These are phyloP conservation scores for Pythium insidiosum DNA, from an alignment of 352 stramenopile genomes.

Conservation along the genomic window DNA sequence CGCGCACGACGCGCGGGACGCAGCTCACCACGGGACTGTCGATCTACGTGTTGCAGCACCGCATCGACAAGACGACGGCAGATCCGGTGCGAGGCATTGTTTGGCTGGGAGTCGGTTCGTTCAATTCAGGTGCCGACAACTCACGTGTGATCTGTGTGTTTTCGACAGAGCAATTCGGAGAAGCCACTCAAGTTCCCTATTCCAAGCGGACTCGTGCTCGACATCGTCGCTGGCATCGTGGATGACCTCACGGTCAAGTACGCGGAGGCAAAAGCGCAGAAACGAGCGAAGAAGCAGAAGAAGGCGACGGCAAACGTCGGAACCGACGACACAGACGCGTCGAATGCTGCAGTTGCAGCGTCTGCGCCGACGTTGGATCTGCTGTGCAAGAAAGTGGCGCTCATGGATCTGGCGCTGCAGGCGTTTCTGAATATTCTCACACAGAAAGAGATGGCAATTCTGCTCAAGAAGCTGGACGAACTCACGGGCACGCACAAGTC, in stretches of 20 bases:
- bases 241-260: conserved; percentile 73
- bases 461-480: conserved; percentile 65
- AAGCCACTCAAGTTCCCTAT: conserved; percentile 75
- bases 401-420: conserved; percentile 79
- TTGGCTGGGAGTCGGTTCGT: no score
- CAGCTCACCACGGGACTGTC: conserved; percentile 68
- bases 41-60: conserved; percentile 77
- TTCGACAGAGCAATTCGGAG: conserved; percentile 45
- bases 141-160: no score
- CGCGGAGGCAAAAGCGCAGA: no score
- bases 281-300: no score
- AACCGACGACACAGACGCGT: no score
- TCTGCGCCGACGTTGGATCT: conserved; percentile 49
- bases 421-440: conserved; percentile 71
- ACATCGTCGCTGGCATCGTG: conserved; percentile 75
- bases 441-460: conserved; percentile 53
- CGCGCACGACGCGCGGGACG: conserved; percentile 60
- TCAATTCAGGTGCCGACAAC: no score
- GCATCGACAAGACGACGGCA: conserved; percentile 70
- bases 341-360: no score
- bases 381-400: conserved; percentile 73
- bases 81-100: no score
- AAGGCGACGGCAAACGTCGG: conserved; percentile 19
- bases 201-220: conserved; percentile 62
- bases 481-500: conserved; percentile 68